Conservation (phyloP, 495 filamentous ascomycete species). For the Neurospora hispaniola region DNA sequence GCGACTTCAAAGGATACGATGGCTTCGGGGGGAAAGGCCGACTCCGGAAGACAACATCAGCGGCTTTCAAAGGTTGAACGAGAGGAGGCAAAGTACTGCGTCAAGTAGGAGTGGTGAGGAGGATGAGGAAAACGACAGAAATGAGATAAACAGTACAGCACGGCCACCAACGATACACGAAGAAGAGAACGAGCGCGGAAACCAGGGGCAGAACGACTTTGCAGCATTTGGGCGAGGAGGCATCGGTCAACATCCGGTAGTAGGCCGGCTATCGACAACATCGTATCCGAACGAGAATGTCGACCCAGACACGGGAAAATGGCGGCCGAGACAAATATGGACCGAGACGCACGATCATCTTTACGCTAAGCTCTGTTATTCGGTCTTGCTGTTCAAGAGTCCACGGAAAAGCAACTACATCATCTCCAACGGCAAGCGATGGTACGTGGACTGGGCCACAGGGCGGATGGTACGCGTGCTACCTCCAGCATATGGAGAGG, state of each 20-base stretch:
- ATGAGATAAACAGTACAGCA: not conserved
- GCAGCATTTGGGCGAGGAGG: not conserved
- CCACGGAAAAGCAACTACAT: conserved; percentile 38
- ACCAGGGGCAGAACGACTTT: conserved; percentile 4
- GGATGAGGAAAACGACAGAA: conserved; percentile 5
- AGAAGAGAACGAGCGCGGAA: conserved; percentile 6
- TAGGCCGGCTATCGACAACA: conserved; percentile 20
- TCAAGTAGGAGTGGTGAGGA: not conserved
- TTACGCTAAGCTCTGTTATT: conserved; percentile 44
- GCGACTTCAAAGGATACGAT: conserved; percentile 31
- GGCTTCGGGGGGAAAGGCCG: conserved; percentile 21
- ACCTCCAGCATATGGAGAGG: conserved; percentile 31
- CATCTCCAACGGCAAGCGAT: conserved; percentile 34
- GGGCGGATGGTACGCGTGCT: conserved; percentile 31
- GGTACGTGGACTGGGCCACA: conserved; percentile 39
- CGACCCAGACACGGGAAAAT: conserved; percentile 36
- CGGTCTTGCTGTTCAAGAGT: conserved; percentile 33
- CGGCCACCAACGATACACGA: conserved; percentile 1
- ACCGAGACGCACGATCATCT: conserved; percentile 39
- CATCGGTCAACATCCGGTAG: conserved; percentile 13
- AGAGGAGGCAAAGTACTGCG: conserved; percentile 5
- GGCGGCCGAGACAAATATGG: conserved; percentile 36
- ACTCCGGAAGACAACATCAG: conserved; percentile 15
- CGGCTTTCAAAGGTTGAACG: conserved; percentile 14
- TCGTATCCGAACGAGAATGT: conserved; percentile 25